Evolutionary conservation across 768 basidiomycete genomes (phyloP).

Genomic region (Amanita pseudoporphyria): DNA sequence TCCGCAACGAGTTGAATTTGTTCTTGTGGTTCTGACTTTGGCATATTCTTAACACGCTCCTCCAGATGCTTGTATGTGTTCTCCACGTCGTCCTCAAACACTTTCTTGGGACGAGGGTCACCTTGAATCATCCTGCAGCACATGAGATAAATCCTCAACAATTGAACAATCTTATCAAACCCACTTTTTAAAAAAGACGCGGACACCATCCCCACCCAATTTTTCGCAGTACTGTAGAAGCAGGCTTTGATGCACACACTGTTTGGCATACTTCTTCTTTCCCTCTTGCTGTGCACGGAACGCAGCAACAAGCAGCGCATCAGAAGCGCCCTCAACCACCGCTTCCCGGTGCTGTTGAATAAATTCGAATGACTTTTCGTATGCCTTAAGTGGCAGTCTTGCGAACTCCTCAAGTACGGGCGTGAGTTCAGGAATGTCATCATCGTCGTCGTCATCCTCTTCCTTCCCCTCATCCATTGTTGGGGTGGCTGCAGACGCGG

Average conservation of each 20-base stretch:
- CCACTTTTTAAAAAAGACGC: slow-evolving; percentile 89
- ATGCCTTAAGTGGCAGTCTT: slow-evolving; percentile 59
- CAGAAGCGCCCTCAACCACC: slow-evolving; percentile 77
- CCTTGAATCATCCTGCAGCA: slow-evolving; percentile 66
- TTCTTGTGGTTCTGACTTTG: slow-evolving; percentile 48
- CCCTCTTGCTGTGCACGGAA: slow-evolving; percentile 75
- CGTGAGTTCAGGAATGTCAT: slow-evolving; percentile 71
- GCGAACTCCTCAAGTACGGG: slow-evolving; percentile 74
- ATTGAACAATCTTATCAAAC: slow-evolving; percentile 12
- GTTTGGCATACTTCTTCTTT: slow-evolving; percentile 58
- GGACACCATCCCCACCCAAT: slow-evolving; percentile 82
- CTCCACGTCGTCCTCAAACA: slow-evolving; percentile 87
- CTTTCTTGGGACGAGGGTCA: slow-evolving; percentile 63
- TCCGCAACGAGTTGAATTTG: slow-evolving; percentile 95
- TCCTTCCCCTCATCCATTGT: slow-evolving; percentile 24
- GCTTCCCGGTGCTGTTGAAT: slow-evolving; percentile 85
- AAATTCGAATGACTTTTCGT: slow-evolving; percentile 71
- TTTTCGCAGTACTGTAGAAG: slow-evolving; percentile 93
- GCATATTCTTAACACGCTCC: slow-evolving; percentile 61
- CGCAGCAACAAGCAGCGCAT: slow-evolving; percentile 84
- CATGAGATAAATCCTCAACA: slow-evolving; percentile 3
- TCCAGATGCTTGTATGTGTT: slow-evolving; percentile 79
- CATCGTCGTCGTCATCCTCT: slow-evolving; percentile 40
- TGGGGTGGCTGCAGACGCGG: slow-evolving; percentile 11
- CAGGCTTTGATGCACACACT: slow-evolving; percentile 90